A percentile compares a stretch with the other conserved stretches of the same genome.
Evolutionary conservation across 257 asterid genomes (phyloP).

Genomic region (Voacanga thouarsii): DNA sequence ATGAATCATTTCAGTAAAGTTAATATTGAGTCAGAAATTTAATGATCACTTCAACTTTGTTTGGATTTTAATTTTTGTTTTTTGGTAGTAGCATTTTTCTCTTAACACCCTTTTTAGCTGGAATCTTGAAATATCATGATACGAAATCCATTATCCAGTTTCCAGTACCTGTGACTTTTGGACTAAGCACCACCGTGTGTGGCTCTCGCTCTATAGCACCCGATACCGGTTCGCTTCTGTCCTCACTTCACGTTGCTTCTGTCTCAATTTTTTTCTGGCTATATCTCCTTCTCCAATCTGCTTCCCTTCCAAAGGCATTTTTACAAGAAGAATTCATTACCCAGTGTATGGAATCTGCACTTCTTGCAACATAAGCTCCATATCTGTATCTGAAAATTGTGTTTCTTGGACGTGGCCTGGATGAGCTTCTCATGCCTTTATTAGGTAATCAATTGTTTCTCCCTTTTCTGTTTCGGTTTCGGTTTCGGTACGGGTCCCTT

Average conservation of each 20-base stretch:
- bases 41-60: neutral
- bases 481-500: neutral
- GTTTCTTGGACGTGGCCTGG: slow-evolving; percentile 47
- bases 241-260: neutral
- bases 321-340: neutral
- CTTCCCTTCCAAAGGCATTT: neutral
- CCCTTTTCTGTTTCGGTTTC: neutral
- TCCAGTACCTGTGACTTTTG: neutral
- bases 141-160: slow-evolving; percentile 5
- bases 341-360: slow-evolving; percentile 19
- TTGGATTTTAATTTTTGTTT: neutral
- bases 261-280: neutral
- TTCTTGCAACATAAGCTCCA: neutral
- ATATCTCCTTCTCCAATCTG: neutral
- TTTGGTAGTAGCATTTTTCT: too few relatives aligned
- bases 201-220: slow-evolving; percentile 18
- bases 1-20: neutral
- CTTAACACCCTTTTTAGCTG: too few relatives aligned
- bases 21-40: neutral
- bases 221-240: neutral
- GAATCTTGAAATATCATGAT: neutral
- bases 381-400: slow-evolving; percentile 20
- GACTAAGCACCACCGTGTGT: slow-evolving; percentile 16
- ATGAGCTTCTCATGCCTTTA: slow-evolving; percentile 97
- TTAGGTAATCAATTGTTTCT: slow-evolving; percentile 42